Percentiles rank a stretch among this genome's conserved stretches.
Conservation (phyloP, 2,329 filamentous ascomycete species). For the Cadophora gregata region DNA sequence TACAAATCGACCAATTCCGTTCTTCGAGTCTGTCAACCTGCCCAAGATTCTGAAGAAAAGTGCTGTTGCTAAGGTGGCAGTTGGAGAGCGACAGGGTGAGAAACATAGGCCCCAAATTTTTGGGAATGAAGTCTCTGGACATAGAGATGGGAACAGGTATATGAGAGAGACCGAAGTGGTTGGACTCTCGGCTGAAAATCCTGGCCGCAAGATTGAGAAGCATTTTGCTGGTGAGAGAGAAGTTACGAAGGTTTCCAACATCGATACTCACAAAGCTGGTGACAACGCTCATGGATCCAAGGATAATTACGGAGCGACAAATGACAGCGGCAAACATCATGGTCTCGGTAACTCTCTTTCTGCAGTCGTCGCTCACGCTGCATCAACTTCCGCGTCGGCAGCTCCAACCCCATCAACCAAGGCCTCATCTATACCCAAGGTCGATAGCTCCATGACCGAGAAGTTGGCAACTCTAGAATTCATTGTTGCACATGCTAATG, state of each 20-base stretch:
- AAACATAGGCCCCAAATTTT: neutral
- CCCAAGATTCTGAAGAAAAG: neutral
- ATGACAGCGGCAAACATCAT: neutral
- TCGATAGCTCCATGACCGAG: neutral
- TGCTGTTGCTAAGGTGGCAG: neutral
- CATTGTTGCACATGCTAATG: neutral
- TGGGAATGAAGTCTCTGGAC: too few species aligned
- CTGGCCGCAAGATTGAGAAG: neutral
- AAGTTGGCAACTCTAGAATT: neutral
- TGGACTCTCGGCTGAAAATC: neutral
- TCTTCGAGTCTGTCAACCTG: constrained; percentile 6
- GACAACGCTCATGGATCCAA: neutral
- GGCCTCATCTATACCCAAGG: neutral
- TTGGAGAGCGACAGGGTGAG: neutral
- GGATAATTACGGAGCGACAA: neutral
- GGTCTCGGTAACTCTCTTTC: neutral
- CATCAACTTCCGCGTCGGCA: neutral
- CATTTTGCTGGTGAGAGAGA: neutral
- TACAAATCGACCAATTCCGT: neutral
- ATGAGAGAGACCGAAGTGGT: too few species aligned
- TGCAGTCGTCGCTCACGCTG: too few species aligned
- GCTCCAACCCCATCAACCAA: neutral
- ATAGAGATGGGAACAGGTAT: too few species aligned
- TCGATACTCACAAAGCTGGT: neutral
- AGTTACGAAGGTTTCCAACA: neutral